These are phyloP conservation scores for Dryadomyces quercus-mongolicae DNA, from an alignment of 2,329 filamentous ascomycete genomes.

Conservation along the genomic window DNA sequence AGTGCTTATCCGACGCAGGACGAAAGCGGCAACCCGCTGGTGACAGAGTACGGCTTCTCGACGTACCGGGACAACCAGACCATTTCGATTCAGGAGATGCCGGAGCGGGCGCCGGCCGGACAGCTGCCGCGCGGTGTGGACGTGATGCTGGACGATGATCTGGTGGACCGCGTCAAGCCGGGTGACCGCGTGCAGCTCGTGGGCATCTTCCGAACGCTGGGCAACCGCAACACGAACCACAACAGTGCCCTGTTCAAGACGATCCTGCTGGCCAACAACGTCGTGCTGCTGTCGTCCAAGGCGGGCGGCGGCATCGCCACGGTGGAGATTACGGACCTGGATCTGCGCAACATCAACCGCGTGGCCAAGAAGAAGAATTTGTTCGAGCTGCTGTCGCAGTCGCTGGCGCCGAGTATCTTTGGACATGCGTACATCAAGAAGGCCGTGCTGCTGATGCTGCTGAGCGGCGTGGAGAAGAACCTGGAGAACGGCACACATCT, in stretches of 20 bases:
- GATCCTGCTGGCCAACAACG: slow-evolving; percentile 83
- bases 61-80: slow-evolving; percentile 95
- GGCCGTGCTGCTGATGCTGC: slow-evolving; percentile 86
- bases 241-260: slow-evolving; percentile 94
- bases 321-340: slow-evolving; percentile 84
- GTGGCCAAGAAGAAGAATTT: slow-evolving; percentile 88
- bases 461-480: slow-evolving; percentile 97
- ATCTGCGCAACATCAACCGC: slow-evolving; percentile 98
- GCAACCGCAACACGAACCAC: slow-evolving; percentile 83
- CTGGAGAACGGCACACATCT: slow-evolving; percentile 95
- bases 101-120: slow-evolving; percentile 86
- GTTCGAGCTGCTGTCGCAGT: slow-evolving; percentile 86
- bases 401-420: slow-evolving; percentile 89
- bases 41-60: slow-evolving; percentile 92
- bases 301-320: slow-evolving; percentile 89
- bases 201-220: slow-evolving; percentile 88
- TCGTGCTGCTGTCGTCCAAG: slow-evolving; percentile 90
- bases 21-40: slow-evolving; percentile 79
- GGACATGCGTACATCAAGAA: slow-evolving; percentile 98
- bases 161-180: slow-evolving; percentile 90
- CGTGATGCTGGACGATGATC: slow-evolving; percentile 90
- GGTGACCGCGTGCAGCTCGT: slow-evolving; percentile 94
- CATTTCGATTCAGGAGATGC: slow-evolving; percentile 98
- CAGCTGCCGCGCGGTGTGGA: slow-evolving; percentile 93
- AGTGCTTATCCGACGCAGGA: slow-evolving; percentile 93